Conservation (phyloP, 1,284 basidiomycete species). For the Pseudozyma hubeiensis region DNA sequence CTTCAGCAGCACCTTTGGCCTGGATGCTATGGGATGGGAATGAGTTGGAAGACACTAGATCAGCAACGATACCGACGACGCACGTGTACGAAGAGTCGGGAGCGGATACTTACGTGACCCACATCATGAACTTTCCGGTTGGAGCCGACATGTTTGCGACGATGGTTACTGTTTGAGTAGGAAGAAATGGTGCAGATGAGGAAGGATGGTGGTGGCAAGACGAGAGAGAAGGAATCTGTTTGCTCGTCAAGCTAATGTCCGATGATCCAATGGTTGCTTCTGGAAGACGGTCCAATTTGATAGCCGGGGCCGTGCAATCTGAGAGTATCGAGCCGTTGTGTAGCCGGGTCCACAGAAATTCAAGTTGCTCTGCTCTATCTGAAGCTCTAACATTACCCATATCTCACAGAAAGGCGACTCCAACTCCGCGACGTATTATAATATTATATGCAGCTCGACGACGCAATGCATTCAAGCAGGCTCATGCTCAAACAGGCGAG, state of each 20-base stretch:
- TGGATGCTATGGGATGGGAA: slow-evolving; percentile 21
- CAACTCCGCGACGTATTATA: not conserved
- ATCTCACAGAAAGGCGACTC: not conserved
- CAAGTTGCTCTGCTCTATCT: not conserved
- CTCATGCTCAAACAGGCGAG: no score
- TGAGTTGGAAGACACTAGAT: not conserved
- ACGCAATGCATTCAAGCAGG: slow-evolving; percentile 4
- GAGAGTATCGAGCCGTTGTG: not conserved
- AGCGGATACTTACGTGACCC: slow-evolving; percentile 35
- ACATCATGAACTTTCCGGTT: slow-evolving; percentile 44
- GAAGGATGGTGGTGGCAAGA: not conserved
- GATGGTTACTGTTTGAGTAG: not conserved
- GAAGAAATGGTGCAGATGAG: not conserved
- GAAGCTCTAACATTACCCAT: no score
- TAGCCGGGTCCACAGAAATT: slow-evolving; percentile 1
- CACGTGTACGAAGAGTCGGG: not conserved
- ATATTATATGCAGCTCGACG: slow-evolving; percentile 12
- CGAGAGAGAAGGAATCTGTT: no score
- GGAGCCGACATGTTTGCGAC: slow-evolving; percentile 32
- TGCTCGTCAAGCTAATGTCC: not conserved
- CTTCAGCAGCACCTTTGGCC: slow-evolving; percentile 44
- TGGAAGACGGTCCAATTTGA: slow-evolving; percentile 1
- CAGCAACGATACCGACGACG: not conserved
- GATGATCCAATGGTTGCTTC: not conserved
- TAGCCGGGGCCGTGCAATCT: slow-evolving; percentile 8